phyloP scores from a whole-genome alignment of 805 yeast species.

The Kregervanrija delftensis region DNA sequence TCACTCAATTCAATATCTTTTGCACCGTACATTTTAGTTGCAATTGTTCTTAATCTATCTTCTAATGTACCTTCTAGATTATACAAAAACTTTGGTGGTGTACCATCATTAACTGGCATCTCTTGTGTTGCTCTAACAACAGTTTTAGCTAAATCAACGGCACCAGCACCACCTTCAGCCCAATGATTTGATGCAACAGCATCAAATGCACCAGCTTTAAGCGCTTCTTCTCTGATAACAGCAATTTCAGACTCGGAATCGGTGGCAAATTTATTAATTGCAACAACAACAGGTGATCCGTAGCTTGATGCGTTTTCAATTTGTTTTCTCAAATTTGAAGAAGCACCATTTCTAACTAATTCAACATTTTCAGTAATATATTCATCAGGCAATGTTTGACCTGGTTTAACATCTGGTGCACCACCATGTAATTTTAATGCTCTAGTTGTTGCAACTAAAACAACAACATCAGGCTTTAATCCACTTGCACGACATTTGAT shows the following conservation, averaged over 20 bases:
- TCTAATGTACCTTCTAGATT: conserved; percentile 53
- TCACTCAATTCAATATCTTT: conserved; percentile 61
- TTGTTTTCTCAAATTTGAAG: conserved; percentile 65
- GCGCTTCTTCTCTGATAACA: conserved; percentile 57
- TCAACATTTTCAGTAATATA: conserved; percentile 68
- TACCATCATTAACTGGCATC: conserved; percentile 18
- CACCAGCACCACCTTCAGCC: conserved; percentile 84
- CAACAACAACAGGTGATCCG: conserved; percentile 77
- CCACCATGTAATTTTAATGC: conserved; percentile 86
- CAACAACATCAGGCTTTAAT: conserved; percentile 67
- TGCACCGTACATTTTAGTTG: conserved; percentile 75
- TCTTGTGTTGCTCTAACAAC: conserved; percentile 55
- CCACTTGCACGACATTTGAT: conserved; percentile 83
- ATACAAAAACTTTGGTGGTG: conserved; percentile 44
- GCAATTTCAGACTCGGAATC: conserved; percentile 66
- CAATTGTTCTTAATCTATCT: conserved; percentile 60
- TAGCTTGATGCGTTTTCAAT: conserved; percentile 64
- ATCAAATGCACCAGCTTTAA: conserved; percentile 72
- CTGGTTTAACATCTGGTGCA: conserved; percentile 83
- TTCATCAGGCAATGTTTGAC: conserved; percentile 69
- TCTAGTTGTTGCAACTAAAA: conserved; percentile 77
- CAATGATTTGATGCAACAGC: conserved; percentile 81
- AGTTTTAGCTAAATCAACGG: conserved; percentile 65
- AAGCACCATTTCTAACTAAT: conserved; percentile 60
- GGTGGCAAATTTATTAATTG: conserved; percentile 71